Evolutionary conservation across 2,329 filamentous ascomycete species (phyloP).

Genomic region (Trichoderma semiorbis): DNA sequence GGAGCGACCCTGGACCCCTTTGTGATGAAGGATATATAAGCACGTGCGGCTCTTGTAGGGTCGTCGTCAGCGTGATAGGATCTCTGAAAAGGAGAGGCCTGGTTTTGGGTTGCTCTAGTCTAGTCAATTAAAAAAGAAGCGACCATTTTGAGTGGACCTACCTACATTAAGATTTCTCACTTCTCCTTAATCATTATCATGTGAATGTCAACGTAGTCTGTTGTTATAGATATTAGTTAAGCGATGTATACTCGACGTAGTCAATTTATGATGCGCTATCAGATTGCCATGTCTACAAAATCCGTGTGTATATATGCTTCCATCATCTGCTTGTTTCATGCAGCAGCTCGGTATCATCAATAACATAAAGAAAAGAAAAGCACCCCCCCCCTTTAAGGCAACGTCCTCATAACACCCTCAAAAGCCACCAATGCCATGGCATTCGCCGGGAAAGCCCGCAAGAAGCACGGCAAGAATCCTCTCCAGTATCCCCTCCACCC

Average conservation of each 20-base stretch:
- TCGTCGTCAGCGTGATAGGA: slow-evolving; percentile 4
- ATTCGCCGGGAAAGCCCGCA: slow-evolving; percentile 93
- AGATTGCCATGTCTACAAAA: background rate
- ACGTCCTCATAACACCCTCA: slow-evolving; percentile 78
- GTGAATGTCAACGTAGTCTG: background rate
- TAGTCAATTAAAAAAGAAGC: slow-evolving; percentile 26
- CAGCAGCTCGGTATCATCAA: background rate
- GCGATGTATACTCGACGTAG: background rate
- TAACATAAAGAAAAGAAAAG: background rate
- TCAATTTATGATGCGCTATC: background rate
- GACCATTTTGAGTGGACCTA: slow-evolving; percentile 26
- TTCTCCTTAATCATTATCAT: background rate
- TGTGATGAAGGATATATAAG: background rate
- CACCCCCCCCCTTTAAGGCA: slow-evolving; percentile 39
- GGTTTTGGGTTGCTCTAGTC: background rate
- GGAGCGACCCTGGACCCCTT: background rate
- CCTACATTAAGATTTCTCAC: background rate
- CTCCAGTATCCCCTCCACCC: slow-evolving; percentile 85
- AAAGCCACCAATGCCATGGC: slow-evolving; percentile 91
- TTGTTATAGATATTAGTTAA: background rate
- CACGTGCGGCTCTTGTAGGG: background rate
- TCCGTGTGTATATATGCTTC: background rate
- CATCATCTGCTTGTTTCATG: background rate
- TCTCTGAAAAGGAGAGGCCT: background rate
- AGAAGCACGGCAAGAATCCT: slow-evolving; percentile 89